Base-by-base conservation (phyloP, 768 basidiomycete genomes). In the Boletus speciosus region DNA sequence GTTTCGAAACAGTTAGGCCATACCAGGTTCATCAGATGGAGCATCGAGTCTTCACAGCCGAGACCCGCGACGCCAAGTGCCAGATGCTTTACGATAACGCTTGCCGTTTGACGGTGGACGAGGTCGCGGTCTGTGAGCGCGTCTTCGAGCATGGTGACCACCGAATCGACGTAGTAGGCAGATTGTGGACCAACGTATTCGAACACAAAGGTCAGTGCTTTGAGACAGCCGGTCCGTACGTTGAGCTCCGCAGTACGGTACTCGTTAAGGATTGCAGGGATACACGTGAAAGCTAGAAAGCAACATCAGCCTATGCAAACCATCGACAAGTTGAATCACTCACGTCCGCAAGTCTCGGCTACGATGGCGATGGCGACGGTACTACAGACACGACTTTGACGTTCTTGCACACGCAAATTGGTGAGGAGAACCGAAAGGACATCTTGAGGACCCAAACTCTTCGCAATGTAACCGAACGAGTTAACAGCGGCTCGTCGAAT, bases 1-100 rank as follows among this genome's bases (percentile, higher is more conserved):
- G 95, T 96, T 76, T 98, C 96, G 71, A 98, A 98, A 72, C 94
- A 95, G 68, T 98, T 98, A 2, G 97, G 97, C 95, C 95, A 98
- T 14, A 98, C 90, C 27, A 99, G 82, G 69, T 99, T 99, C 87
- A 98, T 92, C 46, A 98, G 74, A 66, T 99, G 97, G 49, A 93
- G 81, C 84, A 98, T 91, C 12, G 96, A 96, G 72, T 99, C 97
- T 73, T 99, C 97, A 63, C 93, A 95, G 1, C 97, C 96, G 27
- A 98, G 81, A 43, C 97, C 97, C 1, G 97, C 95, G 6, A 97
- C 94, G 40, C 97, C 97, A 31, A 99, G 82, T 4, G 97, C 93
- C 42, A 99, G 76, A 69, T 99, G 97, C 76, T 98, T 98, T 65
- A 99, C 96, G 61, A 99, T 99, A 9, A 96, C 94, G 62, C 90